Base-by-base conservation (phyloP, 257 asterid species). In the Leptodermis oblonga region DNA sequence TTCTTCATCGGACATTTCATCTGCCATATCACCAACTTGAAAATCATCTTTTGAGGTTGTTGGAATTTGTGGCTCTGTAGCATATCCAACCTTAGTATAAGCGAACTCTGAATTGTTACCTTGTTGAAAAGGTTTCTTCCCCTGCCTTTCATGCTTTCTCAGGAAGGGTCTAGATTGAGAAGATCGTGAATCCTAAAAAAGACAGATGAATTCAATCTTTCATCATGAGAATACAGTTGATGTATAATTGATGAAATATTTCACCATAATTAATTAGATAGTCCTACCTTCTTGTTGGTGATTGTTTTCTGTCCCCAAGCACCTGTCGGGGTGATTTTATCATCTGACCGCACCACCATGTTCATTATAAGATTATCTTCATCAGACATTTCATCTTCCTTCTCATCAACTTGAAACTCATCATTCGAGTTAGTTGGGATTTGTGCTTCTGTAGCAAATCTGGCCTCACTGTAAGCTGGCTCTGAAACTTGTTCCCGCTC, bases 281-380 rank as follows among this genome's bases (percentile, higher is more conserved):
- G 28, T 61, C 39, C 17, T 83, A 85, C 94, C 96, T 83, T 84
- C 70, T 72, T 65, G 67, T 48, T 59, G 65, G 71, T 69, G 68
- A 61, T 65, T 65, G 77, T 37, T 78, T 69, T 77, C 65, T 67
- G 73, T 59, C 71, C 71, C 73, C 76, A 75, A 72, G 78, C 78
- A 75, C 72, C 79, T 73, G 82, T 72, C 23, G 48, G 46, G 54
- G 68, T 60, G 69, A 56, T 79, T 70, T 77, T 70, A 65, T 79
- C 72, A 30, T 69, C 79, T 67, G 86, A 49, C 62, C 65, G 67
- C 42, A 81, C 82, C 68, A 82, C 87, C 39, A 92, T 69, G 70
- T 92, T 92, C 54, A 88, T 87, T 34, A 86, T 77, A 63, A 92
- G 86, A 80, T 78, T 73, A 78, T 88, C 97, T 43, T 84, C 98